Base-by-base conservation (phyloP, 441 rosid genomes). In the Erysimum cheiri region DNA sequence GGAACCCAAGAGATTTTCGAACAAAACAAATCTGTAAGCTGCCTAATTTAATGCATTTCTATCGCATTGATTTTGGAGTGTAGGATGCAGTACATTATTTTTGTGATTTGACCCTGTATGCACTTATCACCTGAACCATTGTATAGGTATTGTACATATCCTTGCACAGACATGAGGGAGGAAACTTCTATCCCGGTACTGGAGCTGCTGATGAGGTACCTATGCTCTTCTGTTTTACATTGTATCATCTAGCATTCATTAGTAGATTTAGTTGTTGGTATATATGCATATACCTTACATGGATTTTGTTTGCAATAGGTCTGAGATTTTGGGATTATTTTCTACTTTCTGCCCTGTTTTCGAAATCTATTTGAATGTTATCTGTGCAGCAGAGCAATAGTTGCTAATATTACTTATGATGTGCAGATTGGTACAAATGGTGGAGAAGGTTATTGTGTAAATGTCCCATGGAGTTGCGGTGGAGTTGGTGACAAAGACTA, bases 1-100 rank as follows among this genome's bases (percentile, higher is more conserved):
- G 98, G 98, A 53, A 90, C 97, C 10, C 99, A 92, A 83, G 98
- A 95, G 80, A 90, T 95, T 71, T 92, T 95, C 79, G 91, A 90
- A 56, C 84, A 80, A 68, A 89, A 84, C 81, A 90, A 88, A 82
- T 89, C 93, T 75, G 98, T 95, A 80, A 78, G 96, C 78, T 79
- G 40, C 46, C 67, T 64, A 58, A 52, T 29, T 46, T 4, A 26
- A 29, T 31, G 41, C 15, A 26, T 52, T 17, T 37, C 50, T 50
- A 29, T n/a, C 40, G 17, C 65, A 14, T 47, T 0, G 11, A 10
- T 44, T 59, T 22, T 65, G 19, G 29, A 31, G 32, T 60, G 32
- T 31, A 3, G 15, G 53, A 59, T 56, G 55, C 37, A 29, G 26
- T 54, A 32, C 48, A 13, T 9, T 49, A 7, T 44, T 36, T 11